Percentiles rank a stretch among this genome's conserved stretches.
These are phyloP conservation scores for Sisymbrium irio DNA, from an alignment of 345 rosid genomes.

Conservation along the genomic window DNA sequence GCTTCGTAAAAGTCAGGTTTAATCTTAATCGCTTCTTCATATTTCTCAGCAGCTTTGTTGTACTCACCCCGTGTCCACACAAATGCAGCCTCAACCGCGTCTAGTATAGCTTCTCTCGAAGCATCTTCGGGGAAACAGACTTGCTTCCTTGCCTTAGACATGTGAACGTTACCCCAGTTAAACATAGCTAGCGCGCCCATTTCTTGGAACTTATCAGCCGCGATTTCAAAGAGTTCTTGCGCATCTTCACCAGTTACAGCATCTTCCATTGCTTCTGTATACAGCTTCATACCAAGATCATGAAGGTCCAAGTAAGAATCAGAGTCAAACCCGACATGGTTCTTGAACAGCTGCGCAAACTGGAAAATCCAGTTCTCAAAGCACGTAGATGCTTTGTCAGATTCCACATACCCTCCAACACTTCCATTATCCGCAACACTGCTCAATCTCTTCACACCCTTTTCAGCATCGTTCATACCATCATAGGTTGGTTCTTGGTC, in stretches of 20 bases:
- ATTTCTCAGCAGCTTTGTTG: constrained; percentile 64
- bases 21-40: constrained; percentile 70
- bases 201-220: constrained; percentile 93
- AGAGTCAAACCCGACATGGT: constrained; percentile 95
- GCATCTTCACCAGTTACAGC: constrained; percentile 80
- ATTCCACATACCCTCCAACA: constrained; percentile 36
- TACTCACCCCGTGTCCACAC: constrained; percentile 82
- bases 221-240: constrained; percentile 77
- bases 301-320: constrained; percentile 93
- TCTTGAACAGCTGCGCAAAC: constrained; percentile 88
- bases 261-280: constrained; percentile 95
- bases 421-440: constrained; percentile 47
- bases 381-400: constrained; percentile 42
- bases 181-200: constrained; percentile 93
- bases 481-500: constrained; percentile 91
- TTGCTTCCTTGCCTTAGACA: constrained; percentile 83
- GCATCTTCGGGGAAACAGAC: constrained; percentile 63
- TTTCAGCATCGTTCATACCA: constrained; percentile 39
- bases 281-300: constrained; percentile 87
- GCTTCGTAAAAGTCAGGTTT: constrained; percentile 94
- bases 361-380: constrained; percentile 84
- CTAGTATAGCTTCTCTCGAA: constrained; percentile 58
- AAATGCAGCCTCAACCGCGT: constrained; percentile 52
- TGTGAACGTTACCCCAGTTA: constrained; percentile 96
- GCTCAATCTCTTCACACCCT: constrained; percentile 32